Conservation (phyloP, 2,329 filamentous ascomycete species). For the Colletotrichum ledebouriae region DNA sequence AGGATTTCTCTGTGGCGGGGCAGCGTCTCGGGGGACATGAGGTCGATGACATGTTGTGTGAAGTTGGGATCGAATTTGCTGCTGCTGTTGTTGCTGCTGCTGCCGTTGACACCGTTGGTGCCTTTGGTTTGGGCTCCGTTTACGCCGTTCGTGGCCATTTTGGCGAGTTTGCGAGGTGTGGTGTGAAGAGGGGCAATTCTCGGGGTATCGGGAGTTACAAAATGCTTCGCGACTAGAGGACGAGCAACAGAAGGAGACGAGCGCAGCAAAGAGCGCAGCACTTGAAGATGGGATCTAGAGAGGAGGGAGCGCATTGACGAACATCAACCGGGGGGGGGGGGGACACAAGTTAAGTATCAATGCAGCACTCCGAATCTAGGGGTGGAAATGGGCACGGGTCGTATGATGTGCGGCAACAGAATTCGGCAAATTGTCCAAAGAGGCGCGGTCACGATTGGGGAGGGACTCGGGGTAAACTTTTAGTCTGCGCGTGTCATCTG, state of each 20-base stretch:
- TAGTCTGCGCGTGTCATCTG: neutral
- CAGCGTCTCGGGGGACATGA: slow-evolving; percentile 42
- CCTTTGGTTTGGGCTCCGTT: slow-evolving; percentile 35
- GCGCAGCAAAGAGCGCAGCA: neutral
- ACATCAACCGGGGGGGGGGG: neutral
- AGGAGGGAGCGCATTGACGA: neutral
- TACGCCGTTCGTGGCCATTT: slow-evolving; percentile 41
- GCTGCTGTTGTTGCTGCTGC: slow-evolving; percentile 10
- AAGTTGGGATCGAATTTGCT: slow-evolving; percentile 43
- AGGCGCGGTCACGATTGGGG: slow-evolving; percentile 13
- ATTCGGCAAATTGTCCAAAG: slow-evolving; percentile 19
- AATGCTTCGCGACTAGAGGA: neutral
- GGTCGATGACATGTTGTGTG: slow-evolving; percentile 43
- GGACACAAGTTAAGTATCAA: slow-evolving; percentile 22
- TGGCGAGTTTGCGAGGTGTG: neutral
- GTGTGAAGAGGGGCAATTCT: neutral
- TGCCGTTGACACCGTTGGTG: slow-evolving; percentile 22
- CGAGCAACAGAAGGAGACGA: neutral
- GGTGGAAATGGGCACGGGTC: slow-evolving; percentile 14
- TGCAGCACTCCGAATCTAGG: neutral
- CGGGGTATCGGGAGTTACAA: slow-evolving; percentile 6
- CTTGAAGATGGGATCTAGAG: neutral
- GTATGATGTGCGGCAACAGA: slow-evolving; percentile 31
- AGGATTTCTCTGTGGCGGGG: slow-evolving; percentile 40
- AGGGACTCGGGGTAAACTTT: slow-evolving; percentile 10